Evolutionary conservation across 2,329 filamentous ascomycete genomes (phyloP), one percentile per base, ranked within the genome.

Genomic region (Simplicillium aogashimaense): DNA sequence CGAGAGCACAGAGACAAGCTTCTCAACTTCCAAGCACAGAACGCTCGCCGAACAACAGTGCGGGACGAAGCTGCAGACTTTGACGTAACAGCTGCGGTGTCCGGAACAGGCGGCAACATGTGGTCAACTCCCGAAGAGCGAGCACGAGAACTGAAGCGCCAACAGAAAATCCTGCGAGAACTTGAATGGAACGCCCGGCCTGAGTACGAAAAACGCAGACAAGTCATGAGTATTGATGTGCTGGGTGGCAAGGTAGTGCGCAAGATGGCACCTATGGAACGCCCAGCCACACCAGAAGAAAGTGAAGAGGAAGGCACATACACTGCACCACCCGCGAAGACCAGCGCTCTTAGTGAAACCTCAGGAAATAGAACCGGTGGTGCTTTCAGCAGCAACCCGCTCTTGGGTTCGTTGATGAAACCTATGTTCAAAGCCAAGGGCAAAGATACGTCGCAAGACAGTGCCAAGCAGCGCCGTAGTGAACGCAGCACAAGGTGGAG

Each of bases 51-150:
- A 34, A 95, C 89, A 2, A 86, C 81, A 13, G 83, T 95, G 13
- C 77, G 87, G 30, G 89, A 95, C 52, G 88, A 95, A 63, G 88
- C 87, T 0, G 66, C 74, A 1, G 75, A 79, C 42, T 78, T 78
- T 49, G 75, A 79, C 40, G 66, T 74, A 3, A 57, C 58, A 29
- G 59, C 57, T 2, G 69, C 66, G 11, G 56, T 71, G 50, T 56
- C 56, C 4, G 68, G 67, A 1, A 30, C 55, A 30, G 51, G 63
- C 13, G 69, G 67, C 39, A 52, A 59, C 66, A 82, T 92, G 65
- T 95, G 88, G 88, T 84, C 87, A 37, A 86, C 69, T 13, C 86
- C 88, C 0, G 80, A 85, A 47, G 86, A 94, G 59, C 74, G 88
- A 33, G 89, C 88, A 1, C 69, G 80, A 47, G 86, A 92, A 57